Conservation (phyloP, 2,329 filamentous ascomycete genomes). For the Colletotrichum musae region DNA sequence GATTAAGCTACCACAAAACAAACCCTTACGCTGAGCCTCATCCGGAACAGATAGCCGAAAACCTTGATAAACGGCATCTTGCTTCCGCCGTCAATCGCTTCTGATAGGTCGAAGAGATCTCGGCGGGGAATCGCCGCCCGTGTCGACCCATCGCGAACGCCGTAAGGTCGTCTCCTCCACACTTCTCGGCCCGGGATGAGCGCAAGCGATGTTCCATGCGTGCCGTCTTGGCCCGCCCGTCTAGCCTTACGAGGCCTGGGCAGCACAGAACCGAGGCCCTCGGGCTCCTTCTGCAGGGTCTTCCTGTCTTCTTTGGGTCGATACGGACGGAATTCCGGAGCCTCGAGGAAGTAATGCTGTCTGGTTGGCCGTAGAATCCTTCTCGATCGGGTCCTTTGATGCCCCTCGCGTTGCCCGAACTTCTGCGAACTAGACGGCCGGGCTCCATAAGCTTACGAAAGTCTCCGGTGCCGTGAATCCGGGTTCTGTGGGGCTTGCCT, state of each 20-base stretch:
- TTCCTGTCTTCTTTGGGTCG: no score
- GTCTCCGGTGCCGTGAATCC: conserved; percentile 26
- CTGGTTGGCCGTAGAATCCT: not conserved
- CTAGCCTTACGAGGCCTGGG: conserved; percentile 17
- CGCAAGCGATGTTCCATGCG: not conserved
- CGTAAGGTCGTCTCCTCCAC: conserved; percentile 19
- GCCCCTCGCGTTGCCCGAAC: not conserved
- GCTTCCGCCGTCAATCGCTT: not conserved
- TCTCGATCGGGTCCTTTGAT: not conserved
- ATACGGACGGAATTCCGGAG: conserved; percentile 12
- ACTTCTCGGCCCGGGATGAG: conserved; percentile 4
- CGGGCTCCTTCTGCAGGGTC: not conserved
- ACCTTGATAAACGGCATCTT: not conserved
- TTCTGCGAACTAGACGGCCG: not conserved
- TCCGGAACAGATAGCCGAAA: conserved; percentile 22
- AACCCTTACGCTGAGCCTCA: not conserved
- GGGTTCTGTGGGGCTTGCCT: conserved; percentile 13
- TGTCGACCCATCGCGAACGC: not conserved
- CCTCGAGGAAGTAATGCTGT: not conserved
- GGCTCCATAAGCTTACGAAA: conserved; percentile 17
- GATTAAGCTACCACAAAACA: not conserved
- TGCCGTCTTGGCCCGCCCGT: conserved; percentile 21
- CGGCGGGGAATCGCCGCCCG: not conserved
- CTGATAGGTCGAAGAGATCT: conserved; percentile 24
- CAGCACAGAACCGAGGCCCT: not conserved